These are phyloP conservation scores for Fusarium humuli DNA, from an alignment of 2,329 filamentous ascomycete species.

Conservation along the genomic window DNA sequence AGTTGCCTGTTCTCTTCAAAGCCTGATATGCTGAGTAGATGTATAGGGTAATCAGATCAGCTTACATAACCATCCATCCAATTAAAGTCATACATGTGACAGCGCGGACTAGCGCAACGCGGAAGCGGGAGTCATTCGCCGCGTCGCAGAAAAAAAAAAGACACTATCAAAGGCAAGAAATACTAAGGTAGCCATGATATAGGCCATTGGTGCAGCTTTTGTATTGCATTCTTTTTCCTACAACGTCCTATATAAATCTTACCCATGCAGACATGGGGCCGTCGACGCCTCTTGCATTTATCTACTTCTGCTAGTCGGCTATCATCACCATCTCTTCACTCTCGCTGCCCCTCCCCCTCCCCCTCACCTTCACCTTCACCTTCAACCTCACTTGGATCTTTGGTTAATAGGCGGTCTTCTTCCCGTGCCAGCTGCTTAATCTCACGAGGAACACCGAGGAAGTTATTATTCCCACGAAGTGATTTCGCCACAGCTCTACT, in stretches of 20 bases:
- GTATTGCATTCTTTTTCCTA: neutral
- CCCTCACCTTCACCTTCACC: neutral
- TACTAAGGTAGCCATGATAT: conserved; percentile 4
- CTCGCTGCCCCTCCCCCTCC: neutral
- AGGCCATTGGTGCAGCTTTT: conserved; percentile 6
- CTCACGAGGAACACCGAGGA: neutral
- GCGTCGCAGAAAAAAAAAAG: conserved; percentile 36
- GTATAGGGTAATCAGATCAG: conserved; percentile 10
- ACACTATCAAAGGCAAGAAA: neutral
- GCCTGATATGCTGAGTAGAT: neutral
- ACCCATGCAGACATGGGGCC: conserved; percentile 49
- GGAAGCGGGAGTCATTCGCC: conserved; percentile 35
- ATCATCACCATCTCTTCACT: neutral
- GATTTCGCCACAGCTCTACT: neutral
- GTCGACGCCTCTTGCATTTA: conserved; percentile 35
- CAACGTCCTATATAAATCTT: neutral
- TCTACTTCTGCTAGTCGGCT: conserved; percentile 25
- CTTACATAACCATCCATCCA: conserved; percentile 4
- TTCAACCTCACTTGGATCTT: conserved; percentile 1
- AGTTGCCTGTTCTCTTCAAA: neutral
- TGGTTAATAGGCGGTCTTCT: conserved; percentile 5
- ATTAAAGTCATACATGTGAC: conserved; percentile 28
- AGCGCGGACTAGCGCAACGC: conserved; percentile 31
- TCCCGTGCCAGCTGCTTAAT: neutral
- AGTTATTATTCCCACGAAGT: neutral